Base-by-base conservation (phyloP, 2,329 filamentous ascomycete genomes). In the Neocucurbitaria cava region DNA sequence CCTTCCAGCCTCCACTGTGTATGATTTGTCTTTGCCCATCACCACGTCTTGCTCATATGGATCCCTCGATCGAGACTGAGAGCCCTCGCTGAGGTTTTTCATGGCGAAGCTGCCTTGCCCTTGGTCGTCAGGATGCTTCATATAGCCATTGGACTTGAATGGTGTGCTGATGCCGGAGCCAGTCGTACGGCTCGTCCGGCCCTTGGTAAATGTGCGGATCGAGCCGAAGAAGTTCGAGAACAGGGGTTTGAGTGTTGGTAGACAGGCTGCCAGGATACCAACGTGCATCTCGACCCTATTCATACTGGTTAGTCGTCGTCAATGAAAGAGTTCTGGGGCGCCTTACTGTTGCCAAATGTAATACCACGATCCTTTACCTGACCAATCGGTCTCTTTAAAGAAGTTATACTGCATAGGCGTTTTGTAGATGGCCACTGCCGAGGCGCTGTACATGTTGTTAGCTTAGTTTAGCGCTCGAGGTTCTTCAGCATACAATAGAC, bases 401-500 rank as follows among this genome's bases (percentile, higher is more conserved):
- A 71, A 70, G 46, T 71, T 68, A 58, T 62, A 61, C 44, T 66
- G 67, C 50, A 71, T 63, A 1, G 62, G 62, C 20, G 62, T 68
- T 11, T 64, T 59, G 54, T 64, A 62, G 38, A 62, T 60, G 11
- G 64, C 59, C 4, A 66, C 51, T n/a, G 58, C 62, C n/a, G 64
- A 64, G 9, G 68, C 69, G 42, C 61, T 64, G 31, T 24, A n/a
- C 9, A 23, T 24, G n/a, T 3, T 26, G 40, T 52, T 40, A 56
- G 53, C 23, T 43, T 28, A 30, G 2, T 18, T 6, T 10, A 21
- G n/a, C 15, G 13, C 9, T 17, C 20, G 23, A 21, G 23, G 18
- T 33, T 13, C n/a, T 6, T n/a, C 18, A 26, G 56, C 65, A 46
- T 56, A 73, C 70, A 78, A 73, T 24, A 76, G 69, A 23, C 77